Evolutionary conservation across 2,329 filamentous ascomycete species (phyloP).

Genomic region (Nothophoma quercina): DNA sequence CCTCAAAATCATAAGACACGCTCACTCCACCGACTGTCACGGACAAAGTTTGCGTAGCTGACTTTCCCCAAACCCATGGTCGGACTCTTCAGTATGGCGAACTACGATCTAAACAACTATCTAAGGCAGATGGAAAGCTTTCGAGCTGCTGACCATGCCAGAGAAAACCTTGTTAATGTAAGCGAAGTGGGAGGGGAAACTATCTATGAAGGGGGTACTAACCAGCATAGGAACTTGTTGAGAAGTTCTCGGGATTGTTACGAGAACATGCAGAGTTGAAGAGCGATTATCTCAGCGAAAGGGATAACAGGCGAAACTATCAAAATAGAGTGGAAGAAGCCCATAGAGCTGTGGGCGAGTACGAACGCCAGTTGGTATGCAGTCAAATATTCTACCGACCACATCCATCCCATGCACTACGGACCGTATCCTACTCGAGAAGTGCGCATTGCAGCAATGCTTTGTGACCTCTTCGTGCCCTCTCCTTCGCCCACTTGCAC

Average conservation of each 20-base stretch:
- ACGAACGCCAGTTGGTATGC: constrained; percentile 38
- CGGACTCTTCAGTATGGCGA: constrained; percentile 21
- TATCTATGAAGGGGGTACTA: constrained; percentile 25
- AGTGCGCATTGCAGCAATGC: too few species aligned
- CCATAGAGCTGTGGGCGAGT: constrained; percentile 27
- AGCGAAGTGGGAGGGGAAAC: constrained; percentile 3
- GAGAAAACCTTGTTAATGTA: constrained; percentile 46
- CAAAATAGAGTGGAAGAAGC: constrained; percentile 35
- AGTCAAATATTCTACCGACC: not conserved
- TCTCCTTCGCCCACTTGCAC: not conserved
- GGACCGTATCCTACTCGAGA: not conserved
- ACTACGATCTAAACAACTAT: constrained; percentile 32
- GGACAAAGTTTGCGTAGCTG: not conserved
- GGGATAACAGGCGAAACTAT: constrained; percentile 41
- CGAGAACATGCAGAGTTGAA: constrained; percentile 37
- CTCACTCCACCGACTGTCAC: not conserved
- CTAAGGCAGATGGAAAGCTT: constrained; percentile 43
- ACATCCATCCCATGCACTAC: not conserved
- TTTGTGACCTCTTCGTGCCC: not conserved
- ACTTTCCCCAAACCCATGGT: constrained; percentile 6
- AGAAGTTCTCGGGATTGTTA: constrained; percentile 34
- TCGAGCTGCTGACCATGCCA: constrained; percentile 46
- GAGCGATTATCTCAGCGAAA: constrained; percentile 43
- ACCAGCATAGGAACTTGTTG: constrained; percentile 41
- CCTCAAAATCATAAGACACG: not conserved